phyloP scores from a whole-genome alignment of 352 stramenopile species.

The Phytopythium sindhum region DNA sequence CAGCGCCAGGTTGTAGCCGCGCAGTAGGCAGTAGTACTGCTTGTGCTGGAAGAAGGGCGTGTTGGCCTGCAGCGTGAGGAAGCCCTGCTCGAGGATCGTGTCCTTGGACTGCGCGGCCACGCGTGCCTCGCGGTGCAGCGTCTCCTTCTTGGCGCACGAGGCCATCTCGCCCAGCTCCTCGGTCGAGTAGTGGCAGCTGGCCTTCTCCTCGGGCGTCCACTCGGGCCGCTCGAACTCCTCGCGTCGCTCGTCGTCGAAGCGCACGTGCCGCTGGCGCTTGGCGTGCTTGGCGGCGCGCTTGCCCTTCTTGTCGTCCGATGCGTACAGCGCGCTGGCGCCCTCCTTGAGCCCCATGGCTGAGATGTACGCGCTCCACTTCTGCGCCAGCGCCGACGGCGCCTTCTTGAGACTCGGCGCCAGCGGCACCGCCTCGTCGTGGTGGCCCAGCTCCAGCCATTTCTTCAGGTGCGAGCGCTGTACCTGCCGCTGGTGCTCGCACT shows the following conservation, averaged over 20 bases:
- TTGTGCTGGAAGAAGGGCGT: conserved; percentile 57
- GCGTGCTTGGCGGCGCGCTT: conserved; percentile 4
- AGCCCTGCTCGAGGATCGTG: conserved; percentile 71
- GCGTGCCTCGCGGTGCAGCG: conserved; percentile 38
- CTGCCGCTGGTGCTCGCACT: conserved; percentile 33
- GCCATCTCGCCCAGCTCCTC: conserved; percentile 59
- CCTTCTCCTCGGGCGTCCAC: conserved; percentile 51
- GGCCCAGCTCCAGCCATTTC: conserved; percentile 26
- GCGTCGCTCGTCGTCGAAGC: conserved; percentile 37
- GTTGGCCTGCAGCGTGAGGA: conserved; percentile 44
- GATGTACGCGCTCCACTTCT: conserved; percentile 57
- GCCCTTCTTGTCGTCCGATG: conserved; percentile 3
- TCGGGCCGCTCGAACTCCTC: conserved; percentile 35
- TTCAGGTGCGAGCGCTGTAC: conserved; percentile 27
- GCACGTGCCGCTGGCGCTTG: conserved; percentile 36
- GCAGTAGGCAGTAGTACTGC: conserved; percentile 67
- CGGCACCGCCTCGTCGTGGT: conserved; percentile 10
- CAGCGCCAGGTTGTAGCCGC: conserved; percentile 37
- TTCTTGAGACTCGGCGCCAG: conserved; percentile 60
- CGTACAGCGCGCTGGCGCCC: conserved; percentile 4
- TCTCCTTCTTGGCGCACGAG: conserved; percentile 45
- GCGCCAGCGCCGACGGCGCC: conserved; percentile 29
- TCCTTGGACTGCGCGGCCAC: conserved; percentile 46
- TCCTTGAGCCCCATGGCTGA: conserved; percentile 46
- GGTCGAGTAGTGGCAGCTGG: conserved; percentile 46